Conservation (phyloP, 768 basidiomycete genomes). For the Mycena galericulata region DNA sequence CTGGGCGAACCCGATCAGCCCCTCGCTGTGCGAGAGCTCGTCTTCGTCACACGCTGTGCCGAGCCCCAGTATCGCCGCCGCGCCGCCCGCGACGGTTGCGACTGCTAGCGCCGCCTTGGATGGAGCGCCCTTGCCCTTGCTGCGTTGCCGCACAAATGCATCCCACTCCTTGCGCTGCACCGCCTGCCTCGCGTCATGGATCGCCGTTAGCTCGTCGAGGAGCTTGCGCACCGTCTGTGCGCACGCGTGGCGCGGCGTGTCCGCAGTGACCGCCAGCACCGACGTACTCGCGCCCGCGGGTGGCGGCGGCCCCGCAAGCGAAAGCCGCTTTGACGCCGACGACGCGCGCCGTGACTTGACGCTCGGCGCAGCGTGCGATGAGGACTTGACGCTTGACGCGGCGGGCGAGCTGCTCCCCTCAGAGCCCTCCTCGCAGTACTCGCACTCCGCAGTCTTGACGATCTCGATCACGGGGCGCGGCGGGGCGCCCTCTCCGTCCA, state of each 20-base stretch:
- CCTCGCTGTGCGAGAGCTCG: slow-evolving; percentile 84
- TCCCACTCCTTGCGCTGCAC: slow-evolving; percentile 88
- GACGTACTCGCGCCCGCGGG: too few species aligned
- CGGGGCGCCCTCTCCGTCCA: too few species aligned
- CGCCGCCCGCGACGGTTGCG: slow-evolving; percentile 51
- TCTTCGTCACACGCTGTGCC: slow-evolving; percentile 74
- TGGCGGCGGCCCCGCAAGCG: slow-evolving; percentile 30
- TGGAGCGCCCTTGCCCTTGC: slow-evolving; percentile 56
- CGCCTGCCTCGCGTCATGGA: slow-evolving; percentile 85
- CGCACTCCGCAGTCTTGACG: slow-evolving; percentile 57
- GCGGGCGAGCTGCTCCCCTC: slow-evolving; percentile 32
- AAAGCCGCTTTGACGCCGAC: slow-evolving; percentile 61
- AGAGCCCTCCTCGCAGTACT: slow-evolving; percentile 38
- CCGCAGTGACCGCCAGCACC: slow-evolving; percentile 67
- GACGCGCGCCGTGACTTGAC: slow-evolving; percentile 55
- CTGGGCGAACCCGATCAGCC: slow-evolving; percentile 91
- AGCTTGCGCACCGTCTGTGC: slow-evolving; percentile 79
- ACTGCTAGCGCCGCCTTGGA: slow-evolving; percentile 43
- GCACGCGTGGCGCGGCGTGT: slow-evolving; percentile 82
- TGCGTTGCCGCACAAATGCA: slow-evolving; percentile 80
- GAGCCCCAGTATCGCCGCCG: slow-evolving; percentile 77
- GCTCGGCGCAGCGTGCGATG: slow-evolving; percentile 23
- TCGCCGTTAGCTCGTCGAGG: slow-evolving; percentile 79
- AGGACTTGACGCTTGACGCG: too few species aligned
- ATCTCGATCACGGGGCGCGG: slow-evolving; percentile 55